Evolutionary conservation across 345 rosid species (phyloP), one percentile per base, ranked within the genome.

Genomic region (Hypericum androsaemum): DNA sequence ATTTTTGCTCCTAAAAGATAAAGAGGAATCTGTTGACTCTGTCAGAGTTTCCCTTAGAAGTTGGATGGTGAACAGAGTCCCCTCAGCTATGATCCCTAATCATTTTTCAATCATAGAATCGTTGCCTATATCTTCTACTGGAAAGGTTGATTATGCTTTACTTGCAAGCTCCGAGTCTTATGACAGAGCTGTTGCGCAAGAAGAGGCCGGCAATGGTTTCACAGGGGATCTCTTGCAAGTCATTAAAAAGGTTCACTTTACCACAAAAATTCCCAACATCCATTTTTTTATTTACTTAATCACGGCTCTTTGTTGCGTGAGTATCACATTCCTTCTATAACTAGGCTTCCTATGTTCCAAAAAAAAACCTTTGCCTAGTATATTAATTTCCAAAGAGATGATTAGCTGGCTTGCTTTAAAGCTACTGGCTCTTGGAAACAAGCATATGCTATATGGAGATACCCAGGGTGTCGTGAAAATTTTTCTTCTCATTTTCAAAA

Each of bases 121-220:
- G 6, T 48, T 77, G 72, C 98, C 98, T 14, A 52, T 65, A 68
- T 75, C 89, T 71, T 68, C 75, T 15, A 79, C 77, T 76, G 95
- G 98, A 66, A 92, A 92, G 77, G 75, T 83, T 70, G 86, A 92
- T 72, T 81, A 84, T 78, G 64, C 74, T 54, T 68, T 57, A 32
- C 73, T 92, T 59, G 73, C 61, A 49, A 57, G 70, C 55, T 63
- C 76, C 49, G 55, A 58, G 35, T 58, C 53, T 64, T 54, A 41
- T 41, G 39, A 17, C 39, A 49, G 37, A n/a, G 67, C 44, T 56
- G 32, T 22, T 22, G 63, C 60, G 54, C 52, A 67, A 52, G 69
- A 71, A 63, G 71, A 55, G 53, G 61, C 55, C 63, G 55, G 61
- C 56, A 48, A 37, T 43, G 46, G 46, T 52, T 54, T 40, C 39